Base-by-base conservation (phyloP, 768 basidiomycete genomes). In the Termitomyces sp. region DNA sequence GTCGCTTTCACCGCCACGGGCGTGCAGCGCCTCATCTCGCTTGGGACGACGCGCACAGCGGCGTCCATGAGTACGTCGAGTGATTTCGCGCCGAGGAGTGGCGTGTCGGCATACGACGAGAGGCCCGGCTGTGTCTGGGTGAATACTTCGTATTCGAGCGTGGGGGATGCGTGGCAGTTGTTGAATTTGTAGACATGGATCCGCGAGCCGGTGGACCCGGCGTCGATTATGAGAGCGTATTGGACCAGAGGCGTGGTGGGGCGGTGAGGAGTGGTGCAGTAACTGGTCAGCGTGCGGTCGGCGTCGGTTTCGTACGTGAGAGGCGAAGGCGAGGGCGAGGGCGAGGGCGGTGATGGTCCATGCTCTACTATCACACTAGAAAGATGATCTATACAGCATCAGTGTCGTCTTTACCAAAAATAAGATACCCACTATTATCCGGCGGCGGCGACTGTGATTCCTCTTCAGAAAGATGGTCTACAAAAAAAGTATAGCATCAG, bases 131-230 rank as follows among this genome's bases (percentile, higher is more conserved):
- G 81, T 7, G 82, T 86, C 81, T 86, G 84, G 69, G 84, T 84
- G 82, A 98, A 98, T 7, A 91, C 89, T 71, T 99, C 97, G 78
- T 95, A 95, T 72, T 98, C 96, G 74, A 91, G 92, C 25, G 79
- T 70, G 1, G 94, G 87, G 0, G 89, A 84, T 0, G 87, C 72
- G 0, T 80, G 79, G 77, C 94, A 95, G 78, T 94, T 88, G 82
- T 96, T 83, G 85, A 98, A 98, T 71, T 97, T 98, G 87, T 98
- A 99, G 37, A 98, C 83, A 81, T 99, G 97, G 69, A 98, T 95
- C 17, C 97, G 86, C 0, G 96, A 97, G 20, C 96, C 97, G 0
- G 95, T 97, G 17, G 96, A 98, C 29, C 97, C 97, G 0, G 97
- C 96, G 73, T 99, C 97, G 76, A 98, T 92, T 88, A 98, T 97